phyloP scores from a whole-genome alignment of 345 rosid genomes.

The Eucalyptus leucophloia region DNA sequence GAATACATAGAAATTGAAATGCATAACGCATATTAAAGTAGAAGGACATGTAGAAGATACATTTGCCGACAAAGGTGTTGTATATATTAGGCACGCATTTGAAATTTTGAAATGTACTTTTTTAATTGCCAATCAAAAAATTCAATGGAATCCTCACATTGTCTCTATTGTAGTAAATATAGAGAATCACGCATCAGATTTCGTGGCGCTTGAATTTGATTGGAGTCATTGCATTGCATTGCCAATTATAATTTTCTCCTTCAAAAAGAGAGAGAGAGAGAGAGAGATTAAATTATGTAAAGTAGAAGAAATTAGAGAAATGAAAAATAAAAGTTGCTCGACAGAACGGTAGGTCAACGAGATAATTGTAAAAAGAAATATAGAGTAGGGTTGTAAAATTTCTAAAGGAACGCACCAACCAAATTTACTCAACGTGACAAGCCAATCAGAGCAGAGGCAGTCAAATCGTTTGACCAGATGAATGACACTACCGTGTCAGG shows the following conservation, averaged over 20 bases:
- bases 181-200: too few relatives aligned
- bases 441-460: neutral
- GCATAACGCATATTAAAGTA: fast-evolving
- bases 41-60: neutral
- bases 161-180: neutral
- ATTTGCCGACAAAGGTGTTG: neutral
- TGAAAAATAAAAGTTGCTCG: neutral
- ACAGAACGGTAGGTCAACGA: neutral
- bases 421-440: neutral
- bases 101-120: too few relatives aligned
- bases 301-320: neutral
- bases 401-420: neutral
- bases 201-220: fast-evolving
- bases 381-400: neutral
- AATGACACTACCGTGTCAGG: neutral
- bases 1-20: neutral
- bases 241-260: neutral
- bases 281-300: neutral
- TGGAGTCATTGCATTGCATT: neutral
- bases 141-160: neutral
- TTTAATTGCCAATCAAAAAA: neutral
- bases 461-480: neutral
- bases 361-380: neutral
- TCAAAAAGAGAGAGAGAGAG: too few relatives aligned
- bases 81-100: neutral